phyloP scores from a whole-genome alignment of 139 green algal species.

The Chlamydomonas urium region DNA sequence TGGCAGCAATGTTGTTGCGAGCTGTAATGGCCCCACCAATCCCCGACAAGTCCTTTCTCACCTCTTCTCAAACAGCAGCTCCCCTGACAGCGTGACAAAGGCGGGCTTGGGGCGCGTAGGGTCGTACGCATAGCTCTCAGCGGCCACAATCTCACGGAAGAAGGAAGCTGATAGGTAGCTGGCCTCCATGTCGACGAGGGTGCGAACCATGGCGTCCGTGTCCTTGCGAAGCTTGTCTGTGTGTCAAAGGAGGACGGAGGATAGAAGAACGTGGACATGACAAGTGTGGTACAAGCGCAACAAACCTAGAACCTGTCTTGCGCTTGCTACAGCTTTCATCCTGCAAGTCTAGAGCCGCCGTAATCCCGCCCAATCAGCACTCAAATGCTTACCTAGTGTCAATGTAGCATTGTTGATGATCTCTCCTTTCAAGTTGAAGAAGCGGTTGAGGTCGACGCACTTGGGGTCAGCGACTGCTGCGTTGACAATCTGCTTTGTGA shows the following conservation, averaged over 20 bases:
- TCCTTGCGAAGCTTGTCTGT: slow-evolving; percentile 49
- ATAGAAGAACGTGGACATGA: too few species aligned
- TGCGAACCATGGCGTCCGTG: slow-evolving; percentile 52
- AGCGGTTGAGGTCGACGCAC: slow-evolving; percentile 65
- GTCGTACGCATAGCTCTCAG: slow-evolving; percentile 59
- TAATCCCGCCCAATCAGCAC: too few species aligned
- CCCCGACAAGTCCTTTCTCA: too few species aligned
- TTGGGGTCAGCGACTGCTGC: slow-evolving; percentile 59
- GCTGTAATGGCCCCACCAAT: too few species aligned
- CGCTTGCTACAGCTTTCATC: too few species aligned
- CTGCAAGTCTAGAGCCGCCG: too few species aligned
- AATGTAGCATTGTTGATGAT: slow-evolving; percentile 65
- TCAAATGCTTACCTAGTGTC: slow-evolving; percentile 58
- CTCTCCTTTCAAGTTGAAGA: slow-evolving; percentile 75
- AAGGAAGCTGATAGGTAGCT: slow-evolving; percentile 88
- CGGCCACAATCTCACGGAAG: slow-evolving; percentile 80
- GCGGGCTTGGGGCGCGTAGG: slow-evolving; percentile 43
- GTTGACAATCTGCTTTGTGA: slow-evolving; percentile 80
- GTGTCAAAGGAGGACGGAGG: too few species aligned
- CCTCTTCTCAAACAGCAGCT: slow-evolving; percentile 26
- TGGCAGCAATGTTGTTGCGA: too few species aligned
- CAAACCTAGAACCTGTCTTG: too few species aligned
- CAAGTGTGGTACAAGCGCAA: too few species aligned
- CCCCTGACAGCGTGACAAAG: slow-evolving; percentile 47
- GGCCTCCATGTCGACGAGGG: slow-evolving; percentile 91